Evolutionary conservation across 78 protist species (phyloP).

Genomic region (Cavenderia fasciculata): DNA sequence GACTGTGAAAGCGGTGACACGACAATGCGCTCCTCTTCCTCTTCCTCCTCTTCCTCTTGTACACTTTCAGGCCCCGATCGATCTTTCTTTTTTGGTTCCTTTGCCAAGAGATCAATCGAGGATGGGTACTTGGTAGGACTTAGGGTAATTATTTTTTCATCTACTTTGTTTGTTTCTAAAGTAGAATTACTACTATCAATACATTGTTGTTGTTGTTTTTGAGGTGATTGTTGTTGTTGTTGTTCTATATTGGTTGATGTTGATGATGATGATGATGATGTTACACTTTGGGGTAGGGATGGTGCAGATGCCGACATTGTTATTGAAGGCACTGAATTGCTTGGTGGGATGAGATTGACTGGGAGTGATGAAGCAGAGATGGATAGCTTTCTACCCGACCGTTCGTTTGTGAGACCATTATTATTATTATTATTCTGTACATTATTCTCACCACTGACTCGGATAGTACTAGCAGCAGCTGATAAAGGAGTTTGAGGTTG

Average conservation of each 20-base stretch:
- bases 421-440: background rate
- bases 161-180: background rate
- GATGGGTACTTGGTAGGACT: background rate
- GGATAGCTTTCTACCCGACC: slow-evolving; percentile 57
- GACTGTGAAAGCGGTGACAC: background rate
- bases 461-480: background rate
- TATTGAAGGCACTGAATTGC: slow-evolving; percentile 34
- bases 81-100: no score
- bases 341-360: slow-evolving; percentile 1
- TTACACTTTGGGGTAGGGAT: slow-evolving; percentile 33
- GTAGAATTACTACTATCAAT: no score
- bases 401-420: no score
- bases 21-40: background rate
- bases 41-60: no score
- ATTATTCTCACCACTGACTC: background rate
- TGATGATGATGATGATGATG: background rate
- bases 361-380: slow-evolving; percentile 70
- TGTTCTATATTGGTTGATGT: background rate
- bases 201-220: background rate
- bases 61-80: no score
- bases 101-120: no score
- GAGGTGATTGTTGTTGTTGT: slow-evolving; percentile 1
- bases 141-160: background rate
- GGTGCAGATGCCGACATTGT: slow-evolving; percentile 69
- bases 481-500: no score